Evolutionary conservation across 2,329 filamentous ascomycete species (phyloP).

Genomic region (Diaporthe batatas): DNA sequence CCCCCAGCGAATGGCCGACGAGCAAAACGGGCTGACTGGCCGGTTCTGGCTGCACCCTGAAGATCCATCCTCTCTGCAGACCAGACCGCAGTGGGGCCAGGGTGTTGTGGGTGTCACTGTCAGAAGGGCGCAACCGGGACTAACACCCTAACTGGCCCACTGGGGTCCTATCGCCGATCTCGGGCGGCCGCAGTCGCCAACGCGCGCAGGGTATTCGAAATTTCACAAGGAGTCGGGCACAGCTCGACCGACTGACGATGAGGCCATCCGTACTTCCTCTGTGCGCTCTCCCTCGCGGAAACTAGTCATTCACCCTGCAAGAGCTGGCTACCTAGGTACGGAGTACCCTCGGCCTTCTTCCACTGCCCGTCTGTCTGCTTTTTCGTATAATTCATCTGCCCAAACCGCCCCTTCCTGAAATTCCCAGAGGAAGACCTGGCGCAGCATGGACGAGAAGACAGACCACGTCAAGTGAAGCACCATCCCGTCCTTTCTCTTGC

Average conservation of each 20-base stretch:
- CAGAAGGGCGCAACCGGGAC: background rate
- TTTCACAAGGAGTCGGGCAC: conserved; percentile 29
- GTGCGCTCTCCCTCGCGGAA: conserved; percentile 8
- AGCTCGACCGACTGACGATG: conserved; percentile 30
- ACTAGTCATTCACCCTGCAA: conserved; percentile 35
- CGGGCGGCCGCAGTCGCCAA: conserved; percentile 21
- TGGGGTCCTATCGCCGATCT: conserved; percentile 31
- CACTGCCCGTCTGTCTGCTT: background rate
- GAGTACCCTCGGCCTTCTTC: conserved; percentile 7
- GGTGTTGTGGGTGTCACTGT: background rate
- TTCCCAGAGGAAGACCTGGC: conserved; percentile 2
- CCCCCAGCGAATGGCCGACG: conserved; percentile 11
- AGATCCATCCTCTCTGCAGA: conserved; percentile 25
- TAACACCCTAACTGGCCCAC: background rate
- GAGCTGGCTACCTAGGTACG: background rate
- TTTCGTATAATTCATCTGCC: conserved; percentile 3
- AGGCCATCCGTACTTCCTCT: conserved; percentile 22
- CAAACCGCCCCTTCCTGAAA: background rate
- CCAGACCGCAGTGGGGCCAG: conserved; percentile 26
- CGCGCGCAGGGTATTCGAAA: conserved; percentile 15
- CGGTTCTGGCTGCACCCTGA: conserved; percentile 19
- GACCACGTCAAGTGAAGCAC: conserved; percentile 29
- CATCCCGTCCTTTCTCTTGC: conserved; percentile 1
- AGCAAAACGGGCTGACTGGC: conserved; percentile 20
- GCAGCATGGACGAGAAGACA: conserved; percentile 40